Evolutionary conservation across 768 basidiomycete species (phyloP).

Genomic region (Auricularia heimuer): DNA sequence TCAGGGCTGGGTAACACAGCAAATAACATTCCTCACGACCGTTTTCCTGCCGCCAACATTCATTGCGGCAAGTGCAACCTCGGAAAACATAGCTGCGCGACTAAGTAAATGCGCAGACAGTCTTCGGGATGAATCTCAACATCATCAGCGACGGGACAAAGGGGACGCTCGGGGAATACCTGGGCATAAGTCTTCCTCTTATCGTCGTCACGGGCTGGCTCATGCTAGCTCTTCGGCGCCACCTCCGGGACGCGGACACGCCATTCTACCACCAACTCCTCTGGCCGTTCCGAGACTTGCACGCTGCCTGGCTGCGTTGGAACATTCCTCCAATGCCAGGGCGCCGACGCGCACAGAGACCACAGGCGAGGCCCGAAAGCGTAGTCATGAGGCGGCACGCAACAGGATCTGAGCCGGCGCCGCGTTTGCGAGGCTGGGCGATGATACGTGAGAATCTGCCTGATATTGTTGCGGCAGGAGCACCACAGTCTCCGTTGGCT

Average conservation of each 20-base stretch:
- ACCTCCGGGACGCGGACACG: background rate
- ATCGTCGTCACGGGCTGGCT: background rate
- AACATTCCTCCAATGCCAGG: background rate
- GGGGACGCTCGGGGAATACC: background rate
- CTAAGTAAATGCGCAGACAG: background rate
- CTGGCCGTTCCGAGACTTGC: background rate
- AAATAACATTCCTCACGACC: background rate
- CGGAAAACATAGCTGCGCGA: background rate
- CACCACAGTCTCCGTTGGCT: background rate
- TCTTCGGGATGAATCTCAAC: background rate
- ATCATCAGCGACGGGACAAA: background rate
- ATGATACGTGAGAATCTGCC: background rate
- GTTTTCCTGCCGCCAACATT: background rate
- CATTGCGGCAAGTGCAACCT: background rate
- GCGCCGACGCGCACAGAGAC: background rate
- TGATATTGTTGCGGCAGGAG: background rate
- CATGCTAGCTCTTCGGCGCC: background rate
- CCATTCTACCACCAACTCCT: background rate
- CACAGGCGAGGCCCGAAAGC: background rate
- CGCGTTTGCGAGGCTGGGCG: background rate
- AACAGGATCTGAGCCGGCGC: background rate
- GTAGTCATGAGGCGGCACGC: background rate
- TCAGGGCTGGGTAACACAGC: background rate
- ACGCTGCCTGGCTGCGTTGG: background rate
- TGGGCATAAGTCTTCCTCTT: background rate